phyloP scores from a whole-genome alignment of 345 rosid species.

The Eucalyptus erythrocorys region DNA sequence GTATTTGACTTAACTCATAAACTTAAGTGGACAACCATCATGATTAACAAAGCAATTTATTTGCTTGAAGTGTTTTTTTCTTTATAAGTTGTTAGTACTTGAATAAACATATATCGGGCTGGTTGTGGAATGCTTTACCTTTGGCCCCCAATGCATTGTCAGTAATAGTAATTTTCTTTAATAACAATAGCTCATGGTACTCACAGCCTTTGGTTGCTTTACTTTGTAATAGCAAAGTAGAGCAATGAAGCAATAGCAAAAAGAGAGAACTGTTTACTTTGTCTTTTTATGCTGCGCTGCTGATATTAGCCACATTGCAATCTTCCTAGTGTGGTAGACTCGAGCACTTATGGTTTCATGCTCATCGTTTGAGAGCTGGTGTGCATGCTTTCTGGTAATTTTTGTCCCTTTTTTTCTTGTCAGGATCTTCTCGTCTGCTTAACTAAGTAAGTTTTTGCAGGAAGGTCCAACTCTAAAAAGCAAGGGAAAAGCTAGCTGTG shows the following conservation, averaged over 20 bases:
- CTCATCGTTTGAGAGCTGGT: not conserved
- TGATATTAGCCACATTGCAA: not conserved
- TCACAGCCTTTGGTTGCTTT: not conserved
- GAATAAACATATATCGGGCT: not conserved
- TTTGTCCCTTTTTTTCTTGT: not conserved
- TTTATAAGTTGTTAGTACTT: not conserved
- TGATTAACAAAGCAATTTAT: not conserved
- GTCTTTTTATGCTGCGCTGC: not conserved
- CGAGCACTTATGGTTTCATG: not conserved
- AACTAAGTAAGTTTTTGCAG: slow-evolving; percentile 16
- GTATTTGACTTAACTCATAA: not conserved
- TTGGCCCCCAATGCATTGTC: not conserved
- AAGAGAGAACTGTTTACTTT: not conserved
- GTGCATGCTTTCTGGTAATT: not conserved
- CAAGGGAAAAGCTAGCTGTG: slow-evolving; percentile 73
- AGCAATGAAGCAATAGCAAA: not conserved
- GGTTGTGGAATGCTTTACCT: not conserved
- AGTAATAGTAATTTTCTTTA: not conserved
- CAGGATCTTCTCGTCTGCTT: not conserved
- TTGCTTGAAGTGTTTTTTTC: not conserved
- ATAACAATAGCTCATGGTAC: not conserved
- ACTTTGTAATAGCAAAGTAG: not conserved
- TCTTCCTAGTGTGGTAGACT: not conserved
- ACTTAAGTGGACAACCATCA: not conserved
- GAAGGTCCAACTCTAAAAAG: slow-evolving; percentile 91